phyloP scores from a whole-genome alignment of 208 protist genomes.

The Jaenimonas drosophilae region DNA sequence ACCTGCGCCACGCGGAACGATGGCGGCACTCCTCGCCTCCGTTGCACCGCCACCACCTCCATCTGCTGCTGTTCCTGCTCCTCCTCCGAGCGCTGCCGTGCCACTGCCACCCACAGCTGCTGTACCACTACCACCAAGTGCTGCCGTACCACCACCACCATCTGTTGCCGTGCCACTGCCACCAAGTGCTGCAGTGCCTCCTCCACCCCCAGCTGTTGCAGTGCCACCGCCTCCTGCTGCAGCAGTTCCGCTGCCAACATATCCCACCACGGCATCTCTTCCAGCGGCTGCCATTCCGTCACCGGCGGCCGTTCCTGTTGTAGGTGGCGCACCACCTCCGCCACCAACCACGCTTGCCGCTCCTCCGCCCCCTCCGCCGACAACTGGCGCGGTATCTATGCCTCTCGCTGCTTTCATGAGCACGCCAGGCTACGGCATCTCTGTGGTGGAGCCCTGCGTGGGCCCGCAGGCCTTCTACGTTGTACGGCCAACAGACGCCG shows the following conservation, averaged over 20 bases:
- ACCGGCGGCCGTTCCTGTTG: slow-evolving; percentile 1
- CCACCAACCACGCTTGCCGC: too few relatives aligned
- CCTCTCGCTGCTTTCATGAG: too few relatives aligned
- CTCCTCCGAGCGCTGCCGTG: slow-evolving; percentile 1
- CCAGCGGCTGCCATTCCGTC: neutral
- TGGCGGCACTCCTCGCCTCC: slow-evolving; percentile 14
- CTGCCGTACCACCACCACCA: neutral
- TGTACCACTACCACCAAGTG: neutral
- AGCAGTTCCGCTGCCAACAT: neutral
- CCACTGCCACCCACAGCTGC: neutral
- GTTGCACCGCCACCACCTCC: slow-evolving; percentile 12
- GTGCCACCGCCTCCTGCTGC: neutral
- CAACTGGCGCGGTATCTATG: too few relatives aligned
- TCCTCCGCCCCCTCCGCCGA: too few relatives aligned
- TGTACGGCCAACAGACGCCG: too few relatives aligned
- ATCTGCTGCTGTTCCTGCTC: neutral
- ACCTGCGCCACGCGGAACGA: too few relatives aligned
- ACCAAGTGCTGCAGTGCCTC: slow-evolving; percentile 19
- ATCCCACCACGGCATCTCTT: neutral
- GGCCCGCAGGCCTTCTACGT: too few relatives aligned
- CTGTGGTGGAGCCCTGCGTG: too few relatives aligned
- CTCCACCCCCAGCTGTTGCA: neutral
- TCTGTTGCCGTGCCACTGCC: slow-evolving; percentile 4
- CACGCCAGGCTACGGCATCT: too few relatives aligned
- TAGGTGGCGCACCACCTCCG: too few relatives aligned